Evolutionary conservation across 441 rosid genomes (phyloP).

Genomic region (Hura crepitans): DNA sequence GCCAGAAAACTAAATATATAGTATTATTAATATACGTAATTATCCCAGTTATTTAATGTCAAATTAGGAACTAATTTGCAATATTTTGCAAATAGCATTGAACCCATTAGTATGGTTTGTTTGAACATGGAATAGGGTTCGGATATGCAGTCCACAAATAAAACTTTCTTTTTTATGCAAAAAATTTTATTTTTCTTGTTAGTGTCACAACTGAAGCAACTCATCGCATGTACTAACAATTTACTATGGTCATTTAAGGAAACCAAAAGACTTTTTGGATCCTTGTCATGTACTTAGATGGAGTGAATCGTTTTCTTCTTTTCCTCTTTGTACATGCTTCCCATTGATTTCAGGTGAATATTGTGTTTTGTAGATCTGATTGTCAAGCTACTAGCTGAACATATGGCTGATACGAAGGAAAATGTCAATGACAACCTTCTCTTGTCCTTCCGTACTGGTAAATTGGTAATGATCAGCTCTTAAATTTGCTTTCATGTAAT

Average conservation of each 20-base stretch:
- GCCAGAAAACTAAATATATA: background rate
- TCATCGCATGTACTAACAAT: background rate
- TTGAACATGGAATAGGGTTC: background rate
- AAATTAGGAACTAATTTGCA: conserved; percentile 4
- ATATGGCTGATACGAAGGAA: conserved; percentile 60
- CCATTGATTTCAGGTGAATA: background rate
- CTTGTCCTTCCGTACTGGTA: conserved; percentile 34
- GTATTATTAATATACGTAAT: background rate
- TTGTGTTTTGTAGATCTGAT: conserved; percentile 39
- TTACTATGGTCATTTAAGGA: background rate
- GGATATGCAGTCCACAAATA: background rate
- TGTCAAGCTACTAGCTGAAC: conserved; percentile 47
- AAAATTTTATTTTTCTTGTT: background rate
- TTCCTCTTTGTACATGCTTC: background rate
- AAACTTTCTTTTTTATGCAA: background rate
- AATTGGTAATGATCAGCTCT: conserved; percentile 39
- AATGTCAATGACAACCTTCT: conserved; percentile 50
- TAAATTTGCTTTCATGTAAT: background rate
- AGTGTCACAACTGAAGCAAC: background rate
- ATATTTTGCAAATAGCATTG: background rate
- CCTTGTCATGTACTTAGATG: background rate
- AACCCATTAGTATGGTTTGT: background rate
- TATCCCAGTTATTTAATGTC: background rate
- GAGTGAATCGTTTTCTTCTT: background rate
- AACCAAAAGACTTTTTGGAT: background rate